Evolutionary conservation across 495 filamentous ascomycete species (phyloP), one percentile per base, ranked within the genome.

Genomic region (Aspergillus bertholletiae): DNA sequence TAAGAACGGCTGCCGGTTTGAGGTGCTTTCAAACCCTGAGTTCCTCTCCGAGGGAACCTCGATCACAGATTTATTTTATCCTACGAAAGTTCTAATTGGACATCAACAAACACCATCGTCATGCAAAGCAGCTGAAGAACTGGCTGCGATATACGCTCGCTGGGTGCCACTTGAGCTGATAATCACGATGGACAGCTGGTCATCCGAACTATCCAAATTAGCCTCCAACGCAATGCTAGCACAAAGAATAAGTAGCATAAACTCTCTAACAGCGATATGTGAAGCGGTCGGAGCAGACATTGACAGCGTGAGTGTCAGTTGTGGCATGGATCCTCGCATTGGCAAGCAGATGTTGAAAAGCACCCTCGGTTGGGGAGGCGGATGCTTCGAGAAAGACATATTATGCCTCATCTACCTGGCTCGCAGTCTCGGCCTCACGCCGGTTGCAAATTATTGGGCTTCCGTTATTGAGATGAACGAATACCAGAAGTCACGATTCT

Each of bases 381-480:
- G 80, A 15, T 90, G 87, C 71, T 90, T 93, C 67, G 82, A 87
- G 66, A 92, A 92, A 66, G 89, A 93, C 60, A 79, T 92, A 54
- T 74, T 88, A n/a, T 85, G 78, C 62, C 69, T 93, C n/a, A 81
- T 84, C 3, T 90, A 90, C 63, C 72, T 92, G 5, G 82, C 88
- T 4, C 80, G 87, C 46, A 80, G 81, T 15, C 66, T 90, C 20
- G 76, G 82, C 46, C 73, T 92, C 13, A 69, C 77, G 3, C 85
- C 90, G 53, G 87, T 91, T 5, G 86, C 82, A 7, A 79, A 84
- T 23, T 92, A 92, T 60, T 93, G 88, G 89, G 66, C 73, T 39
- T 72, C 80, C 12, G 80, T 93, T 6, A 71, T 89, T 26, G 79
- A 78, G 46, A 84, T 91, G 72, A 93, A 93, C 68, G 84, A 90